Evolutionary conservation across 148 eudicot species (phyloP).

Genomic region (Arbutus unedo): DNA sequence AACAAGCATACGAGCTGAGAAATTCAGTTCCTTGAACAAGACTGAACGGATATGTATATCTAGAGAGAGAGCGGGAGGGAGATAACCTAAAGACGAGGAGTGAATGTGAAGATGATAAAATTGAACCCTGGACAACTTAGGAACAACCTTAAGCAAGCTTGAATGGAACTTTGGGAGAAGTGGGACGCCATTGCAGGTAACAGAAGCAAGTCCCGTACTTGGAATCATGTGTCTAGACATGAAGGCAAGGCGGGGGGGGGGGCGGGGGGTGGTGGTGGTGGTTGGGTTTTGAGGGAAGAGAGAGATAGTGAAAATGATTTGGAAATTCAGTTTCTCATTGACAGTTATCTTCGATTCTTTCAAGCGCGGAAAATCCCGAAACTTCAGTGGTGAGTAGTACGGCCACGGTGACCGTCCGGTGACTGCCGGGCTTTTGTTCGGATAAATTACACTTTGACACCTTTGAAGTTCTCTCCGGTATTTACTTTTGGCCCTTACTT

Average conservation of each 20-base stretch:
- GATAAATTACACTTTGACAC: too few relatives aligned
- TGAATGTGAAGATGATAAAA: constrained; percentile 20
- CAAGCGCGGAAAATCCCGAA: too few relatives aligned
- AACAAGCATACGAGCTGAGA: not conserved
- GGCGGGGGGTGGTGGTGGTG: too few relatives aligned
- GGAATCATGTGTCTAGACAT: not conserved
- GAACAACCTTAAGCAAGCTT: constrained; percentile 16
- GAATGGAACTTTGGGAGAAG: constrained; percentile 27
- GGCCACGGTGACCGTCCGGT: too few relatives aligned
- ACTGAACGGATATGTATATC: not conserved
- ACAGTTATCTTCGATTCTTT: not conserved
- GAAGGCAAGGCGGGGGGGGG: too few relatives aligned
- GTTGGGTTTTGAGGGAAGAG: not conserved
- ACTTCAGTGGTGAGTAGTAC: too few relatives aligned
- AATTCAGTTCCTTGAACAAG: not conserved
- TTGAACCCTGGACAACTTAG: constrained; percentile 21
- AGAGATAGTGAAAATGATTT: not conserved
- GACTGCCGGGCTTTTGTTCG: too few relatives aligned
- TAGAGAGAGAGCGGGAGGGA: not conserved
- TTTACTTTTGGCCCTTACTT: too few relatives aligned
- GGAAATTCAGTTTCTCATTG: not conserved
- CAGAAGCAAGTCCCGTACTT: constrained; percentile 47
- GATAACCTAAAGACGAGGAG: constrained; percentile 27
- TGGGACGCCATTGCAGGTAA: constrained; percentile 31
- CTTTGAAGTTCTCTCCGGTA: too few relatives aligned